These are phyloP conservation scores for Rhodamnia argentea DNA, from an alignment of 345 rosid species.

Conservation along the genomic window DNA sequence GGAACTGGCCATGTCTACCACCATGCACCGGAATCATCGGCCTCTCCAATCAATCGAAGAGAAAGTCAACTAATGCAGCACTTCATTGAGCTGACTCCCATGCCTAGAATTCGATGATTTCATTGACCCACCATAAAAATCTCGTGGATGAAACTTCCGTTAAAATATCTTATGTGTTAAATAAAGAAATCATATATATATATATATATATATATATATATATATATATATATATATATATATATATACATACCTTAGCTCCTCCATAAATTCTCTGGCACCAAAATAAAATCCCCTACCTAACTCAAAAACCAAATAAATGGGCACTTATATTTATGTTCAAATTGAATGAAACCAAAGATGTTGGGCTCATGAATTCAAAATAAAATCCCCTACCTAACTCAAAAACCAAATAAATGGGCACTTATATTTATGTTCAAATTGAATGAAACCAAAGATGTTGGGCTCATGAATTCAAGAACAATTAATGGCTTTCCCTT, in stretches of 20 bases:
- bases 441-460: too few relatives aligned
- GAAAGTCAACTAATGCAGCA: neutral
- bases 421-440: too few relatives aligned
- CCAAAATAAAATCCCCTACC: neutral
- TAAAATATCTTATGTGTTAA: neutral
- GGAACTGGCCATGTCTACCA: too few relatives aligned
- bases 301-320: neutral
- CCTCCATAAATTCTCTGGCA: neutral
- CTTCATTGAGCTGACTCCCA: neutral
- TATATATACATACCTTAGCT: too few relatives aligned
- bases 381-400: too few relatives aligned
- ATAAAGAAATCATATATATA: neutral
- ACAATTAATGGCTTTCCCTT: neutral
- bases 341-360: neutral
- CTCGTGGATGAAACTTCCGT: neutral
- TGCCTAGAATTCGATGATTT: neutral
- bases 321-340: neutral
- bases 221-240: too few relatives aligned
- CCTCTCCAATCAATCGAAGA: neutral
- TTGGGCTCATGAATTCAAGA: neutral
- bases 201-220: too few relatives aligned
- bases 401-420: too few relatives aligned
- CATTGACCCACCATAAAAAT: neutral
- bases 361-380: neutral
- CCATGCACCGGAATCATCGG: neutral